Evolutionary conservation across 2,329 filamentous ascomycete species (phyloP).

Genomic region (Phyllosticta citrichinensis): DNA sequence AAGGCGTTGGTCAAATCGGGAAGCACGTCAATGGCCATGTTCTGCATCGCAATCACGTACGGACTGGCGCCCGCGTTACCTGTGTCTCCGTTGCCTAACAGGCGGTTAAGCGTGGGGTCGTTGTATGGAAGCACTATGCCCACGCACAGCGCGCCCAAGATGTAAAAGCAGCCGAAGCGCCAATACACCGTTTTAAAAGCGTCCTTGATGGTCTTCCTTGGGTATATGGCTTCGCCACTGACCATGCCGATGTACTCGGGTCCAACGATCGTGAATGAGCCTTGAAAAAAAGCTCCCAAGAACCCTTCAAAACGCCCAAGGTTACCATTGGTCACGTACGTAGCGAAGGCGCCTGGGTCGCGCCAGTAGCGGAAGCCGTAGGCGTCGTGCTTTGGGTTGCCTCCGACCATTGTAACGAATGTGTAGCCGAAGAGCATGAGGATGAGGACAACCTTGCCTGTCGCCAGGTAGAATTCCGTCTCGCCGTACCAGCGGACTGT

Average conservation of each 20-base stretch:
- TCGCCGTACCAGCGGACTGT: slow-evolving; percentile 10
- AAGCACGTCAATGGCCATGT: slow-evolving; percentile 24
- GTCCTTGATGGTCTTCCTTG: slow-evolving; percentile 31
- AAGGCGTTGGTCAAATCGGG: slow-evolving; percentile 18
- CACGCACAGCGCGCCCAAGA: slow-evolving; percentile 35
- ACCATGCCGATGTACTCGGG: slow-evolving; percentile 21
- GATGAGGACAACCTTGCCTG: slow-evolving; percentile 36
- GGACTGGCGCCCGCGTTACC: slow-evolving; percentile 7
- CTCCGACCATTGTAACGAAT: slow-evolving; percentile 27
- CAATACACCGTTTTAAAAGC: slow-evolving; percentile 40
- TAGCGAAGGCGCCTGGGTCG: slow-evolving; percentile 19
- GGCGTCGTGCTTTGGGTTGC: slow-evolving; percentile 25
- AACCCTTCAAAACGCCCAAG: slow-evolving; percentile 15
- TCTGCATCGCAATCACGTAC: slow-evolving; percentile 25
- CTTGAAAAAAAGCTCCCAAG: slow-evolving; percentile 38
- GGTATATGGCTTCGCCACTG: slow-evolving; percentile 19
- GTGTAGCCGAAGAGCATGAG: slow-evolving; percentile 24
- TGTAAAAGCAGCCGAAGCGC: slow-evolving; percentile 38
- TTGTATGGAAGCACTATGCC: slow-evolving; percentile 43
- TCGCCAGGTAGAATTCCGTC: slow-evolving; percentile 64
- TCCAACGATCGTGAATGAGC: slow-evolving; percentile 15
- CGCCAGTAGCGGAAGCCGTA: slow-evolving; percentile 28
- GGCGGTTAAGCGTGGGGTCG: slow-evolving; percentile 58
- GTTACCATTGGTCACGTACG: slow-evolving; percentile 12
- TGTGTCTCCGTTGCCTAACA: slow-evolving; percentile 10